Base-by-base conservation (phyloP, 805 yeast species). In the Candida michaelii region DNA sequence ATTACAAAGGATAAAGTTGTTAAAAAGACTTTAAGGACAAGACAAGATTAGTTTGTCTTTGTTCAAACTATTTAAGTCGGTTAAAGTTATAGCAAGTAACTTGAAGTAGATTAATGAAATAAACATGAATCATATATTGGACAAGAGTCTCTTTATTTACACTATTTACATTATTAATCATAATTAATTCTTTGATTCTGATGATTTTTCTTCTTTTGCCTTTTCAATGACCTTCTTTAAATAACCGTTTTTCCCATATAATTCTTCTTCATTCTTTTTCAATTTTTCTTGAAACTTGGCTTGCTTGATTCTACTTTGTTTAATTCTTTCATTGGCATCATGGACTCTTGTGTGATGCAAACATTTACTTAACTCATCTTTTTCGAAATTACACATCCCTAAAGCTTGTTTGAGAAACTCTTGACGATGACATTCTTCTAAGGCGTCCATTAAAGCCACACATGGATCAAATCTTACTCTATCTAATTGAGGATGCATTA, bases 1-100 rank as follows among this genome's bases (percentile, higher is more conserved):
- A 80, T 93, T 40, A 87, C 95, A 36, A 89, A 89, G 68, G 98
- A 91, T 61, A 86, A 88, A 65, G 95, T 93, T 44, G 78, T 82
- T 42, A 89, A 84, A 71, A 81, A 95, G 59, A 80, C 85, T 55
- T 79, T 93, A 67, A 90, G 84, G 72, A 89, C 97, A 44, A 85
- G 99, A 66, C 98, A 91, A 73, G 99, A 93, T 77, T 93, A 76
- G 65, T 23, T 19, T 21, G 8, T 5, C 8, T 8, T 21, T 21
- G 8, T 21, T 21, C 23, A 6, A 8, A 8, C 8, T 5, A 21
- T 21, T n/a, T n/a, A n/a, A n/a, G n/a, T n/a, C n/a, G n/a, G n/a
- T n/a, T n/a, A n/a, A n/a, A n/a, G n/a, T n/a, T n/a, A n/a, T n/a
- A n/a, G n/a, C 25, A 23, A 23, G 13, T 9, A 25, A 12, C 13